Evolutionary conservation across 2,329 filamentous ascomycete genomes (phyloP), one percentile per base, ranked within the genome.

Genomic region (Emmonsiellopsis sp.): DNA sequence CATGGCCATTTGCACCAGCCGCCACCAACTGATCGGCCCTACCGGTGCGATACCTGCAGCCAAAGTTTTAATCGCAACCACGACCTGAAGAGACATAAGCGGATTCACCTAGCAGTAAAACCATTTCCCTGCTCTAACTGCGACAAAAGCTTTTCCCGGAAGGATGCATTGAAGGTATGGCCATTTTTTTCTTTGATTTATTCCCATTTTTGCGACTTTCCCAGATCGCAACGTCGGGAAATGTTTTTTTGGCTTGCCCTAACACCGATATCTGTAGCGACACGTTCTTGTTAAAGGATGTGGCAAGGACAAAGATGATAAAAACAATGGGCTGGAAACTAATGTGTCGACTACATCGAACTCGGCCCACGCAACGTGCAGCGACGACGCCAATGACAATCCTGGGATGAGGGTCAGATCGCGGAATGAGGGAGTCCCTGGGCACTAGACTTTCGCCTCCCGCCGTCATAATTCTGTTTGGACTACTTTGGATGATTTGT

Each of bases 41-140:
- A 95, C 76, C 91, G 91, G 70, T 98, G 93, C 67, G 90, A 97
- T 62, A 81, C 87, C 66, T 98, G 93, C 65, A 83, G 87, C 0
- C 89, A 95, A 67, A 91, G 88, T 38, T 98, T 98, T 74, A 97
- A 95, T 69, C 80, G 93, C 4, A 97, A 97, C 60, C 93, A 97
- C 66, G 93, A 97, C 65, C 71, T 97, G 62, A 98, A 98, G 73
- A 81, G 93, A 50, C 93, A 98, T 70, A 95, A 95, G 76, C 78
- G 90, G 49, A 97, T 97, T 55, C 93, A 98, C 70, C 73, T 97
- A 54, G 88, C 90, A 0, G 89, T 97, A 41, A 98, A 98, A 76
- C 93, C 93, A 0, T 97, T 92, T 69, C 91, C 91, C 0, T 98
- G 93, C 68, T 82, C 77, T 6, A 86, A 86, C 64, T 98, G 93